Percentiles rank a stretch among this genome's conserved stretches.
Evolutionary conservation across 2,329 filamentous ascomycete genomes (phyloP).

Genomic region (Curvularia sp.): DNA sequence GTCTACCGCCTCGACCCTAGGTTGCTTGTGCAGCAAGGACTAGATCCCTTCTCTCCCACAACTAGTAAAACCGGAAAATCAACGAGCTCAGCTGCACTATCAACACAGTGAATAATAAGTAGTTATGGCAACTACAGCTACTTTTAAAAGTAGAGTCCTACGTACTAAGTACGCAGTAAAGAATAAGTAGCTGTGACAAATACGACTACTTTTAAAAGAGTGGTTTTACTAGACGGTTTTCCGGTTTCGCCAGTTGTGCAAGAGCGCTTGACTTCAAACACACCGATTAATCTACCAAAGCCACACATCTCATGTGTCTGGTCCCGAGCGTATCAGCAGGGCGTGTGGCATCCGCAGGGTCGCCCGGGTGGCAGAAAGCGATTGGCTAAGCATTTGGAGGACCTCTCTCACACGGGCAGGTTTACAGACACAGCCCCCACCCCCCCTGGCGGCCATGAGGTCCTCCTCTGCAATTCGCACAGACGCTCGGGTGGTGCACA

Average conservation of each 20-base stretch:
- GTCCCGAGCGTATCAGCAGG: conserved; percentile 10
- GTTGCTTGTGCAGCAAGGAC: background rate
- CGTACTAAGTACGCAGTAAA: no score
- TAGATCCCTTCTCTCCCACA: background rate
- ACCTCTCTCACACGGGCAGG: conserved; percentile 12
- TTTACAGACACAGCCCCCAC: conserved; percentile 14
- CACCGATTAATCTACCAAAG: background rate
- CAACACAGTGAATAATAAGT: no score
- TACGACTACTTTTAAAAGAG: no score
- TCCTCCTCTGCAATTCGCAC: conserved; percentile 14
- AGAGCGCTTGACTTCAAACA: background rate
- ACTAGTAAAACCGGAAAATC: no score
- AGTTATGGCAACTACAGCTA: no score
- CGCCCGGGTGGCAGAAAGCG: background rate
- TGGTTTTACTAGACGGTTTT: no score
- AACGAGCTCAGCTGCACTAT: no score
- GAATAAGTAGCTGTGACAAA: no score
- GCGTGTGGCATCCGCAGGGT: conserved; percentile 8
- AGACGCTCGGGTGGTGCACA: conserved; percentile 9
- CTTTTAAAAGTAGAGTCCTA: no score
- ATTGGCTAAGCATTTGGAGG: conserved; percentile 16
- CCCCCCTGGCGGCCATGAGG: conserved; percentile 5
- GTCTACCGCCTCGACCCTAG: background rate
- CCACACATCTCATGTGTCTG: background rate
- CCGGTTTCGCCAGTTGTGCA: no score